These are phyloP conservation scores for Didymella glomerata DNA, from an alignment of 2,329 filamentous ascomycete genomes.

Conservation along the genomic window DNA sequence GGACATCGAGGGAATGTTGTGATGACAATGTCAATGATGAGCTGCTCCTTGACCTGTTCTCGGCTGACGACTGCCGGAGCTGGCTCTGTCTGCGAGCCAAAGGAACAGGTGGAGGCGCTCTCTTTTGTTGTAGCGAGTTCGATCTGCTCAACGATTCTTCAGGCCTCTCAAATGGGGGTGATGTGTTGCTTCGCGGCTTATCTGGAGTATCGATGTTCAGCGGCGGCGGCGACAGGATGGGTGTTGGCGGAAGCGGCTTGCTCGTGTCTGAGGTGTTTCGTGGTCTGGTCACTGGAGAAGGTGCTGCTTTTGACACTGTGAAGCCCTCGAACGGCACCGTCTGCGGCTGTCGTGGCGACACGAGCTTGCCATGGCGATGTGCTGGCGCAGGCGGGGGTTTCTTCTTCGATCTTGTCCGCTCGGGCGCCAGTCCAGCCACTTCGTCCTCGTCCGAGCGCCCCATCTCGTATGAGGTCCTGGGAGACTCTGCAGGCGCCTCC, in stretches of 20 bases:
- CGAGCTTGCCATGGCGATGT: constrained; percentile 79
- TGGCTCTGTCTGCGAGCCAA: constrained; percentile 49
- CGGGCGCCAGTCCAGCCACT: constrained; percentile 37
- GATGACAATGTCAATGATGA: constrained; percentile 49
- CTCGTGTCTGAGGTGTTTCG: constrained; percentile 61
- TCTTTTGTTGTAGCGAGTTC: constrained; percentile 41
- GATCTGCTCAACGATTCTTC: constrained; percentile 31
- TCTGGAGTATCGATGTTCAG: constrained; percentile 36
- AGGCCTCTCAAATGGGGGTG: constrained; percentile 21
- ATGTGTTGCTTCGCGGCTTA: constrained; percentile 26
- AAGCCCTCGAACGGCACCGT: constrained; percentile 48
- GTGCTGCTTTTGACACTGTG: constrained; percentile 34
- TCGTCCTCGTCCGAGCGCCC: constrained; percentile 62
- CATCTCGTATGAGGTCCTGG: constrained; percentile 67
- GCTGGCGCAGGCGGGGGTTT: constrained; percentile 73
- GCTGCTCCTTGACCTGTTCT: constrained; percentile 47
- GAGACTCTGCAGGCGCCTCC: constrained; percentile 59
- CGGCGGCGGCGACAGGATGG: constrained; percentile 40
- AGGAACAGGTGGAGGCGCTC: constrained; percentile 47
- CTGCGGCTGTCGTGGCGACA: constrained; percentile 60
- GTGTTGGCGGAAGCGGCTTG: constrained; percentile 69
- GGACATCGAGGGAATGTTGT: constrained; percentile 42
- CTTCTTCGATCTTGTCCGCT: constrained; percentile 64
- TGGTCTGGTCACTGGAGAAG: constrained; percentile 33
- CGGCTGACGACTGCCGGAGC: constrained; percentile 40